Base-by-base conservation (phyloP, 805 yeast species). In the Saturnispora sekii region DNA sequence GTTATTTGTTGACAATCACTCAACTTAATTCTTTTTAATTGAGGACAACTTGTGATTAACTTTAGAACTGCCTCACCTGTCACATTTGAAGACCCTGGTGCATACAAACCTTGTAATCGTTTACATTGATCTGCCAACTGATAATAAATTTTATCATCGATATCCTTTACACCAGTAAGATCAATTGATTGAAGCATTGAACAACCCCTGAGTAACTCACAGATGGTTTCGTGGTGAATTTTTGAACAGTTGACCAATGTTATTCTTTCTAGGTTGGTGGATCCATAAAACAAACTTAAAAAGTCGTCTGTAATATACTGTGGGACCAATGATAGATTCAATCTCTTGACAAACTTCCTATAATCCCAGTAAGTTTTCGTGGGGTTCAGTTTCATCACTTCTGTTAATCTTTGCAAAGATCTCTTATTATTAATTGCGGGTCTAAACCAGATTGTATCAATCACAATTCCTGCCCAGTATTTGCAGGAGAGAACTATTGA, bases 391-490 rank as follows among this genome's bases (percentile, higher is more conserved):
- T 66, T 66, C 72, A 82, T 73, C 36, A 86, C 76, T 37, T 68
- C 64, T 40, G 73, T 66, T 41, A 88, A 72, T 49, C 74, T 74
- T 37, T 63, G 62, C 51, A 77, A 73, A 3, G 79, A 68, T 2
- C 59, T 48, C 38, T 68, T 70, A 48, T 70, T 68, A 49, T 73
- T 75, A 61, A 85, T 70, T 36, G 75, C 76, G 3, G 97, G 96
- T 48, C 97, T 74, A 58, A 85, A 84, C 94, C 96, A 89, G 29
- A 89, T 66, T 35, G 81, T 70, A 55, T 85, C 95, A 10, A 87
- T 78, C 11, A 84, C 78, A 35, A 84, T 68, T 52, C 77, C 75
- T 10, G 88, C 84, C 83, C 95, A 88, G 49, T 79, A 74, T 54
- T 77, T 79, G 63, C 95, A 88, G 7, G 86, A 89, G 1, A 86